Evolutionary conservation across 2,329 filamentous ascomycete genomes (phyloP).

Genomic region (Sporothrix dimorphospora): DNA sequence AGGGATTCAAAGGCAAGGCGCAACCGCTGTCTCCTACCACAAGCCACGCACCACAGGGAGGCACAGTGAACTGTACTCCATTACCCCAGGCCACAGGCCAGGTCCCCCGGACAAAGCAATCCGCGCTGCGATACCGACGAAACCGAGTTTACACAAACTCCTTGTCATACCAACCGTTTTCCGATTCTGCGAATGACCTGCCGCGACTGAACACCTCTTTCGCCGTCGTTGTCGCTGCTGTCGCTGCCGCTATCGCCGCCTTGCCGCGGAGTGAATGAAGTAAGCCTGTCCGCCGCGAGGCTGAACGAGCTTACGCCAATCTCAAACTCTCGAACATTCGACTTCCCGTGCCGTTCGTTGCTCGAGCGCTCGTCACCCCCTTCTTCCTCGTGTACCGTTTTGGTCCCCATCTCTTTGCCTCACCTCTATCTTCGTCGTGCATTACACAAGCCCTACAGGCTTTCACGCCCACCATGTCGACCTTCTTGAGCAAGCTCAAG

Average conservation of each 20-base stretch:
- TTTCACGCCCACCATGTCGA: conserved; percentile 49
- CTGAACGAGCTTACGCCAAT: conserved; percentile 23
- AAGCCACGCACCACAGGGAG: conserved; percentile 16
- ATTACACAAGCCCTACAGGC: conserved; percentile 14
- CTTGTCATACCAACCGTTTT: conserved; percentile 9
- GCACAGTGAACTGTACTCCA: neutral
- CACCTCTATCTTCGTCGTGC: neutral
- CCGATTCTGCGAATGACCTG: conserved; percentile 22
- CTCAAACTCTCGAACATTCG: neutral
- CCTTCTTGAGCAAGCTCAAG: conserved; percentile 64
- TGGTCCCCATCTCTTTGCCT: neutral
- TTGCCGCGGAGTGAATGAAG: conserved; percentile 24
- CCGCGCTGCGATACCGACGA: conserved; percentile 18
- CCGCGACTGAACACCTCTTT: neutral
- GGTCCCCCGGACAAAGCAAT: neutral
- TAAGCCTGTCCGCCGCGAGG: conserved; percentile 23
- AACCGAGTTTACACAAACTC: conserved; percentile 3
- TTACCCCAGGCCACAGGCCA: neutral
- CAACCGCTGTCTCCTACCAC: neutral
- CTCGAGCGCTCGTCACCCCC: conserved; percentile 7
- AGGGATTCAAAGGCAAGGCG: conserved; percentile 7
- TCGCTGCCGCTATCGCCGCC: conserved; percentile 14
- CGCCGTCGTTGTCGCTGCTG: neutral
- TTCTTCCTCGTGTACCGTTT: conserved; percentile 13
- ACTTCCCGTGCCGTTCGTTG: conserved; percentile 17